Percentiles rank a stretch among this genome's conserved stretches.
These are phyloP conservation scores for Arachnopeziza araneosa DNA, from an alignment of 2,329 filamentous ascomycete genomes.

Conservation along the genomic window DNA sequence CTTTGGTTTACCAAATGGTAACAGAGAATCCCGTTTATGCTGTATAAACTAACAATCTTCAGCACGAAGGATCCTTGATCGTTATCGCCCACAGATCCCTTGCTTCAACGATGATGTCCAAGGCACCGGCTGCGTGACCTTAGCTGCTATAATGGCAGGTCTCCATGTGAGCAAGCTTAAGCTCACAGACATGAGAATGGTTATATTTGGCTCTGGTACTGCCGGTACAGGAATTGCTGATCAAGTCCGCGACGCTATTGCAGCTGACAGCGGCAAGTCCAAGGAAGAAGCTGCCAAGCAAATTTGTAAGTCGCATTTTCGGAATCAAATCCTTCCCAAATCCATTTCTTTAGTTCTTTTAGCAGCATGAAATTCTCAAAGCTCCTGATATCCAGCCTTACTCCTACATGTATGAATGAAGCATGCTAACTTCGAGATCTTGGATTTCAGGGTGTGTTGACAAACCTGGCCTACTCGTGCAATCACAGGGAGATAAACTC, in stretches of 20 bases:
- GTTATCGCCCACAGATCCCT: slow-evolving; percentile 65
- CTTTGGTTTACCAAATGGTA: slow-evolving; percentile 70
- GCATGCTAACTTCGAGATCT: slow-evolving; percentile 27
- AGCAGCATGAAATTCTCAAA: neutral
- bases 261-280: slow-evolving; percentile 57
- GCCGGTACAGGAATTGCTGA: slow-evolving; percentile 84
- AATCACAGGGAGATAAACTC: slow-evolving; percentile 52
- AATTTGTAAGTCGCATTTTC: slow-evolving; percentile 57
- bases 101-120: slow-evolving; percentile 94
- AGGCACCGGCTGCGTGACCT: slow-evolving; percentile 80
- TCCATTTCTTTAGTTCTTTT: no score
- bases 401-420: no score
- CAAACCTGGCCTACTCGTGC: slow-evolving; percentile 70
- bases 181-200: slow-evolving; percentile 62
- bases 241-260: slow-evolving; percentile 75
- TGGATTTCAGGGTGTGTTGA: slow-evolving; percentile 59
- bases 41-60: slow-evolving; percentile 1
- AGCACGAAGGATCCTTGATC: slow-evolving; percentile 66
- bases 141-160: slow-evolving; percentile 75
- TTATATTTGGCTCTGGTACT: slow-evolving; percentile 76
- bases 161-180: slow-evolving; percentile 63
- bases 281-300: slow-evolving; percentile 72
- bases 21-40: slow-evolving; percentile 9
- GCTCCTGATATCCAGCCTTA: no score
- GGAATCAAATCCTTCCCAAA: no score